phyloP scores from a whole-genome alignment of 2,329 filamentous ascomycete species.

The Lecanicillium sp. region DNA sequence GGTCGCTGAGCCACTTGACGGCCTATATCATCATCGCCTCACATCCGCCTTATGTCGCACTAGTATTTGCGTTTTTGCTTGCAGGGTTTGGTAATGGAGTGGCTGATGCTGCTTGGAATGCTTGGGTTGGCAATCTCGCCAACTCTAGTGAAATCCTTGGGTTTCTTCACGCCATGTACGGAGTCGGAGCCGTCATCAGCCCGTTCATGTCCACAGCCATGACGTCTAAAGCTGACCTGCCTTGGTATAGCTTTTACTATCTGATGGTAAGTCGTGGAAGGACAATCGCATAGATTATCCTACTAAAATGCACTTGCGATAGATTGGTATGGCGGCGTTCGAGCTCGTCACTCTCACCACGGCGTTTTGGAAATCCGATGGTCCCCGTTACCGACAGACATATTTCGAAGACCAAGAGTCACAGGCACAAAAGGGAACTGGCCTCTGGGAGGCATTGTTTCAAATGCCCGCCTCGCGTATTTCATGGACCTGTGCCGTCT shows the following conservation, averaged over 20 bases:
- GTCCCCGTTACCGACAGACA: slow-evolving; percentile 9
- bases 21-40: slow-evolving; percentile 54
- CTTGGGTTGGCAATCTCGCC: slow-evolving; percentile 55
- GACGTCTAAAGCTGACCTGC: slow-evolving; percentile 50
- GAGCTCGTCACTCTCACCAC: slow-evolving; percentile 40
- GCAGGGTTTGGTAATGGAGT: slow-evolving; percentile 65
- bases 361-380: slow-evolving; percentile 44
- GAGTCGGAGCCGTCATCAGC: slow-evolving; percentile 57
- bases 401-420: slow-evolving; percentile 8
- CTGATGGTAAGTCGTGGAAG: slow-evolving; percentile 53
- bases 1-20: slow-evolving; percentile 41
- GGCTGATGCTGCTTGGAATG: slow-evolving; percentile 47
- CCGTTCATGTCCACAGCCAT: slow-evolving; percentile 64
- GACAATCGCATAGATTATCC: neutral
- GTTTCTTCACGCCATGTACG: slow-evolving; percentile 61
- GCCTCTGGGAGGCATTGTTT: slow-evolving; percentile 26
- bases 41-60: slow-evolving; percentile 60
- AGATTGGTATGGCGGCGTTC: slow-evolving; percentile 44
- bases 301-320: slow-evolving; percentile 9
- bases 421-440: slow-evolving; percentile 8
- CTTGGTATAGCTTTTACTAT: slow-evolving; percentile 70
- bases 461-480: slow-evolving; percentile 37
- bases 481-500: slow-evolving; percentile 63
- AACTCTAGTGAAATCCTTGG: slow-evolving; percentile 63
- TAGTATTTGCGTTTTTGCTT: slow-evolving; percentile 57